Evolutionary conservation across 1,284 basidiomycete genomes (phyloP).

Genomic region (Tranzscheliella williamsii): DNA sequence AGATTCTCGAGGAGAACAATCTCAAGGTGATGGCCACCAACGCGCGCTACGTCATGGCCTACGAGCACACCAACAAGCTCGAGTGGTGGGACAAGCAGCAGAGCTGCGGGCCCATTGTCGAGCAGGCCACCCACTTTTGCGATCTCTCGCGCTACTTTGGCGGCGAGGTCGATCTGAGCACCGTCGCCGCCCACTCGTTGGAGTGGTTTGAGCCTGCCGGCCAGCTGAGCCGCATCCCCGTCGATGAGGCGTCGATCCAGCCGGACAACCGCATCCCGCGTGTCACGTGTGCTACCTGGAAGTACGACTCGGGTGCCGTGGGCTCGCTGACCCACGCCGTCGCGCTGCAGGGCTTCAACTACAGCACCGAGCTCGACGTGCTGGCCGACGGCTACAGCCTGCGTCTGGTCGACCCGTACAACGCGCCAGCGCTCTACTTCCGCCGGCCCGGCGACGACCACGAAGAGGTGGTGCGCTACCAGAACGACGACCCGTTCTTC

Average conservation of each 20-base stretch:
- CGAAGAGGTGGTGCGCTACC: constrained; percentile 59
- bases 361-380: constrained; percentile 58
- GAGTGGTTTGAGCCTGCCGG: constrained; percentile 68
- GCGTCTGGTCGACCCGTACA: constrained; percentile 60
- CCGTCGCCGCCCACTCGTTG: constrained; percentile 67
- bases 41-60: constrained; percentile 92
- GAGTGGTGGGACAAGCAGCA: constrained; percentile 97
- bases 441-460: constrained; percentile 60
- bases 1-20: constrained; percentile 88
- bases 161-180: constrained; percentile 86
- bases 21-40: constrained; percentile 96
- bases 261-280: constrained; percentile 57
- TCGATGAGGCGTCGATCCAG: constrained; percentile 78
- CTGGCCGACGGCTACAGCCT: constrained; percentile 57
- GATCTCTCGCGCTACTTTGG: constrained; percentile 91
- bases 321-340: constrained; percentile 60
- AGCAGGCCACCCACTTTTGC: constrained; percentile 86
- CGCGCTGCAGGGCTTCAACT: constrained; percentile 59
- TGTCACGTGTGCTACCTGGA: constrained; percentile 59
- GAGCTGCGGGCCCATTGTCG: constrained; percentile 87
- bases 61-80: constrained; percentile 73
- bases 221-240: constrained; percentile 74
- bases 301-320: constrained; percentile 58
- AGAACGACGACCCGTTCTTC: constrained; percentile 61
- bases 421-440: constrained; percentile 57